Conservation (phyloP, 352 stramenopile genomes). For the Blastocystis sp. region DNA sequence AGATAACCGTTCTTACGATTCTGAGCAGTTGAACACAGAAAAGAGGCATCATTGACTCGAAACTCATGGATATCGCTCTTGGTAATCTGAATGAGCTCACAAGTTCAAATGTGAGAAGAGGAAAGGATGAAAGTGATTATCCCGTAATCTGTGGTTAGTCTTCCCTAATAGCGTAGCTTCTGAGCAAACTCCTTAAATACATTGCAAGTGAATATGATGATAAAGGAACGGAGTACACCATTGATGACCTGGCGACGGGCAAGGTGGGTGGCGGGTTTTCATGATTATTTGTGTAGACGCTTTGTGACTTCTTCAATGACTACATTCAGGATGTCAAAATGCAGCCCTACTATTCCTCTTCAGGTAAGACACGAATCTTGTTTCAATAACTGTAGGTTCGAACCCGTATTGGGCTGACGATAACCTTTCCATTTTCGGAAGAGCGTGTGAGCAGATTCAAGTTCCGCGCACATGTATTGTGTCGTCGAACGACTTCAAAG, state of each 20-base stretch:
- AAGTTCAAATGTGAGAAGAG: not conserved
- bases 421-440: not conserved
- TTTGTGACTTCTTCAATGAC: constrained; percentile 27
- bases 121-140: not conserved
- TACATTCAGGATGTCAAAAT: not conserved
- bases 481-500: not conserved
- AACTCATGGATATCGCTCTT: not conserved
- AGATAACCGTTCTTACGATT: not conserved
- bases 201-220: not conserved
- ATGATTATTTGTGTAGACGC: not conserved
- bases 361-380: not conserved
- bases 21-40: not conserved
- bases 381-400: not conserved
- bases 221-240: not conserved
- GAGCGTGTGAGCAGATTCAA: not conserved
- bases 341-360: not conserved
- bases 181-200: not conserved
- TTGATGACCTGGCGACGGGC: constrained; percentile 14
- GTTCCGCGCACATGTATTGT: constrained; percentile 16
- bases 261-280: not conserved
- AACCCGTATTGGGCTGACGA: not conserved
- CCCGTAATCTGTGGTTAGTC: not conserved
- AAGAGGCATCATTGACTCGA: not conserved
- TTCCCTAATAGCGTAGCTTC: not conserved
- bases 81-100: too few relatives aligned